Base-by-base conservation (phyloP, 192 early-diverging fungal genomes). In the Linnemannia elongata region DNA sequence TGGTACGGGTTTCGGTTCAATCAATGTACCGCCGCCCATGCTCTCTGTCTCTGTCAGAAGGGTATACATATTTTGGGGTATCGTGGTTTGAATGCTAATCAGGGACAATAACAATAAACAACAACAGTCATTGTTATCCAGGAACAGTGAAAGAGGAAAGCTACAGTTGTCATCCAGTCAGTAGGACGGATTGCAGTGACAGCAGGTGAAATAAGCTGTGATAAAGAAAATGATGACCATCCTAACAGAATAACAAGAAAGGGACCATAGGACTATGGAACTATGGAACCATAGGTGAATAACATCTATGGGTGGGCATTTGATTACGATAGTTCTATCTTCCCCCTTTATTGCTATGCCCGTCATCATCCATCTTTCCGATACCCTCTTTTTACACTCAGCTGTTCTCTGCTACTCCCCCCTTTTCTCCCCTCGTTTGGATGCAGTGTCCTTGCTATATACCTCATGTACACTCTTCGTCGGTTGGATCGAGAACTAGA, bases 71-170 rank as follows among this genome's bases (percentile, higher is more conserved):
- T 66, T 66, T 27, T 27, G n/a, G 15, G 3, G 30, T 66, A 13
- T 66, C 60, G 60, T 66, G 60, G 60, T 66, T 66, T 66, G 60
- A 66, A 66, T 66, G 60, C 60, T 66, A 66, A 66, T 66, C 60
- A 33, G 60, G 10, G 33, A 13, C 30, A 66, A 35, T 33, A 33
- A 10, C 60, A 9, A 66, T 3, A 8, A 33, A 30, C 24, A 24
- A 57, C 30, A 33, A 66, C 27, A 33, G 27, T 7, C 10, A 66
- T 9, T 30, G 60, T 6, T 30, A 30, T 12, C 60, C 33, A 66
- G 13, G 8, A 15, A 33, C 7, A 33, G 27, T 33, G 17, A 20
- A 4, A 18, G 49, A 0, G 20, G 49, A 18, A 22, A 52, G 44
- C 44, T 22, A 18, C 20, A 20, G 49, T 18, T 6, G 49, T 6